A percentile compares a stretch with the other conserved stretches of the same genome.
Conservation (phyloP, 805 yeast genomes). For the Zygosaccharomyces siamensis region DNA sequence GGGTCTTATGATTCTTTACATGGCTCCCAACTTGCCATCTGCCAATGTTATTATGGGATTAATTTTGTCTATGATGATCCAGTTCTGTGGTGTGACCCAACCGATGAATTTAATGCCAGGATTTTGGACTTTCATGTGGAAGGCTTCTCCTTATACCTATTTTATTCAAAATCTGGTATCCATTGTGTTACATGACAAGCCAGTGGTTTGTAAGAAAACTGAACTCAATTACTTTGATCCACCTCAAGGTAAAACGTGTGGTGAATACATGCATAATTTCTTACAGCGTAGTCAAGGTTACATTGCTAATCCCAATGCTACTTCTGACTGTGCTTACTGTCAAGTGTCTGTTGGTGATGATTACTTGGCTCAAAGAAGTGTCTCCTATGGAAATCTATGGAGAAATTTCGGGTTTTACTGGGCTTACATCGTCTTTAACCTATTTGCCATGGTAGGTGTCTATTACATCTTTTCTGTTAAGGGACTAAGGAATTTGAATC, state of each 20-base stretch:
- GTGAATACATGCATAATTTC: constrained; percentile 45
- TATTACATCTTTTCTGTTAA: constrained; percentile 28
- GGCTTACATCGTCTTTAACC: constrained; percentile 52
- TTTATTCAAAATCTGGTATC: constrained; percentile 54
- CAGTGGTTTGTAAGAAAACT: constrained; percentile 43
- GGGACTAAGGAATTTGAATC: neutral
- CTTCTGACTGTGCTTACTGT: constrained; percentile 48
- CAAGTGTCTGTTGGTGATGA: constrained; percentile 43
- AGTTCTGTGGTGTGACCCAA: constrained; percentile 69
- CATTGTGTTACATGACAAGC: constrained; percentile 45
- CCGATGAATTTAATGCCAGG: constrained; percentile 58
- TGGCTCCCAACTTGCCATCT: constrained; percentile 63
- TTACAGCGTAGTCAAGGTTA: constrained; percentile 49
- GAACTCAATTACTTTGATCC: constrained; percentile 52
- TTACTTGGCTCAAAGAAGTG: constrained; percentile 41
- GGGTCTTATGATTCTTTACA: constrained; percentile 48
- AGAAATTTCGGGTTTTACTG: constrained; percentile 61
- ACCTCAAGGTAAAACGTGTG: constrained; percentile 62
- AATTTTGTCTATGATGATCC: constrained; percentile 51
- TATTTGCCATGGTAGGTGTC: constrained; percentile 38
- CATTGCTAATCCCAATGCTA: constrained; percentile 47
- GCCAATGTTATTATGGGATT: constrained; percentile 58
- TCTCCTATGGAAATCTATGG: constrained; percentile 50
- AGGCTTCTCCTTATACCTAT: constrained; percentile 68
- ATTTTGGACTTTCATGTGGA: constrained; percentile 83